These are phyloP conservation scores for Penicillium thymicola DNA, from an alignment of 2,329 filamentous ascomycete species.

Conservation along the genomic window DNA sequence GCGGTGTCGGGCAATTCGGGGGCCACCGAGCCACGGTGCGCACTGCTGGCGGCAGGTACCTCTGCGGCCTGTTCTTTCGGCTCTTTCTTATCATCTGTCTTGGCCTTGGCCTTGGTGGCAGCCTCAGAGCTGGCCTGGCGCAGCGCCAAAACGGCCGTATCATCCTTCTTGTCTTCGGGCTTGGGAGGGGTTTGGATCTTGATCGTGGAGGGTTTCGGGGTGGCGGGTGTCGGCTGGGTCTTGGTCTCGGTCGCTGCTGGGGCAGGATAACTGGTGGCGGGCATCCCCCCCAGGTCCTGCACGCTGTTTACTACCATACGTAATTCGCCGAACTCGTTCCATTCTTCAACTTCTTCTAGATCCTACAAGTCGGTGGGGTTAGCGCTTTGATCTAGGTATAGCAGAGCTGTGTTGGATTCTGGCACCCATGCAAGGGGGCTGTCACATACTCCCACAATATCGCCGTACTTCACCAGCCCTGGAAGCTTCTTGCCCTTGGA, in stretches of 20 bases:
- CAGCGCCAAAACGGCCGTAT: conserved; percentile 39
- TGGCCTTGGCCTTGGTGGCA: conserved; percentile 36
- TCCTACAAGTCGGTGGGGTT: conserved; percentile 56
- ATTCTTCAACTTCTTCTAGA: conserved; percentile 90
- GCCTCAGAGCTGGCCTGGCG: conserved; percentile 45
- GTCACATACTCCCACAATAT: conserved; percentile 74
- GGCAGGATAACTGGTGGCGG: conserved; percentile 28
- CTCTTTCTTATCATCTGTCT: conserved; percentile 19
- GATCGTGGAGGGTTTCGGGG: conserved; percentile 36
- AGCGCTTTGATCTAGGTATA: not conserved
- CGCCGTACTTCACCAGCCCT: conserved; percentile 79
- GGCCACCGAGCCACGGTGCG: conserved; percentile 32
- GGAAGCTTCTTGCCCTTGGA: conserved; percentile 85
- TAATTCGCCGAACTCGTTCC: conserved; percentile 98
- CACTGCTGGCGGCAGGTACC: conserved; percentile 6
- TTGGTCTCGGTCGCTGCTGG: conserved; percentile 25
- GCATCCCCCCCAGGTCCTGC: conserved; percentile 33
- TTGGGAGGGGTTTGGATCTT: conserved; percentile 43
- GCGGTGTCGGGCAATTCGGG: conserved; percentile 28
- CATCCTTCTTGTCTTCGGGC: conserved; percentile 34
- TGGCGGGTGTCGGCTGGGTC: conserved; percentile 19
- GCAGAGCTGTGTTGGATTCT: not conserved
- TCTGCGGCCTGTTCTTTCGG: conserved; percentile 16
- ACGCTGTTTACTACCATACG: conserved; percentile 69
- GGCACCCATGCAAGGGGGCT: not conserved